Evolutionary conservation across 1,139 yeast species (phyloP), one percentile per base, ranked within the genome.

Genomic region (Lodderomyces theae): DNA sequence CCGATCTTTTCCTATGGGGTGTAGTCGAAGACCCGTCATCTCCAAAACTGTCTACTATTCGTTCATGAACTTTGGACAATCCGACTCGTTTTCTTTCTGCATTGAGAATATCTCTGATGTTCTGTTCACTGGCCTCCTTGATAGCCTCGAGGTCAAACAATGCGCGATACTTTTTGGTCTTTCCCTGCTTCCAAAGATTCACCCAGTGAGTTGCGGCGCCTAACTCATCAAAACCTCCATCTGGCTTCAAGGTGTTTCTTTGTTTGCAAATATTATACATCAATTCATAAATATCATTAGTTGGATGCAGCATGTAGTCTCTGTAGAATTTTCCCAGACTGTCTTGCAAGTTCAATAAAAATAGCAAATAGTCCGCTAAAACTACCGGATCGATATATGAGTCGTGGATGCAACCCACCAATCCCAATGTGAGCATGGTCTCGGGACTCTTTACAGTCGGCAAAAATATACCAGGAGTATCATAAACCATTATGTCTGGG

Each of bases 381-480:
- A 88, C 77, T 6, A 85, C 81, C 0, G 95, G 95, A 57, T 90
- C 97, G 12, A 89, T 75, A 24, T 79, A 72, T 8, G 78, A 74
- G 2, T 79, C 67, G 44, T 80, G 81, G n/a, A 90, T 85, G 42
- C 95, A 82, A 1, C 95, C 95, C 16, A 84, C 80, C 19, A 90
- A 63, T 1, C 87, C 75, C 34, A 92, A 66, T 3, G 85, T 77
- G 31, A 90, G 66, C 95, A 90, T 87, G 2, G 88, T 79, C 47
- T 82, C 79, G 18, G 74, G 61, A 50, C 77, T 77, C 42, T 76
- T 75, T 7, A 84, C 86, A 18, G 81, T 77, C 0, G 97, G 97
- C 16, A 88, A 66, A 49, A 88, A 80, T 9, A 92, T 90, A 0
- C 98, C 98, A 0, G 98, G 98, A 0, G 97, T 86, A 58, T 92